Conservation (phyloP, 192 early-diverging fungal species). For the Coemansia sp. region DNA sequence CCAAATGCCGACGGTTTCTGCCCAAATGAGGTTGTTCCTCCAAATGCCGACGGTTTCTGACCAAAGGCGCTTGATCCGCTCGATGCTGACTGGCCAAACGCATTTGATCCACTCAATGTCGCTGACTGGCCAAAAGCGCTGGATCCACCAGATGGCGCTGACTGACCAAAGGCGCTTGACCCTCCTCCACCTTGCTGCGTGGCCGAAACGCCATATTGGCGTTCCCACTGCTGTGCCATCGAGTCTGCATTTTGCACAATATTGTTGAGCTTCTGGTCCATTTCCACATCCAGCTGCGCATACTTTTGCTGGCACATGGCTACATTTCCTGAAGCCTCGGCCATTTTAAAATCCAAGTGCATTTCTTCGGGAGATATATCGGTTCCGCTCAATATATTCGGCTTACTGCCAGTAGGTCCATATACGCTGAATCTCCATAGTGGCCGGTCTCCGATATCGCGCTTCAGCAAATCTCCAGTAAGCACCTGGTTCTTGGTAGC, state of each 20-base stretch:
- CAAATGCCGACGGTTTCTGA: conserved; percentile 8
- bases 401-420: conserved; percentile 60
- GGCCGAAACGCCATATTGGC: conserved; percentile 11
- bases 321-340: conserved; percentile 1
- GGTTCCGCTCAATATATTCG: conserved; percentile 58
- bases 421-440: conserved; percentile 57
- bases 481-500: conserved; percentile 1
- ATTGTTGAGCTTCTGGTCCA: conserved; percentile 14
- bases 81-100: conserved; percentile 6
- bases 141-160: neutral
- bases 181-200: neutral
- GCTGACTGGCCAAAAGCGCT: conserved; percentile 7
- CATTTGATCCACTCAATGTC: neutral
- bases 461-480: conserved; percentile 49
- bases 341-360: conserved; percentile 53
- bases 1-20: conserved; percentile 12
- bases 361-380: conserved; percentile 66
- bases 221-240: conserved; percentile 25
- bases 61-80: conserved; percentile 9
- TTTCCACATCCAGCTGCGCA: conserved; percentile 13
- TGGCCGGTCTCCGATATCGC: conserved; percentile 50
- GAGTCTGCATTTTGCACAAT: conserved; percentile 14
- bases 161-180: conserved; percentile 5
- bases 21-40: neutral
- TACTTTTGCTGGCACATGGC: conserved; percentile 31